Evolutionary conservation across 148 eudicot genomes (phyloP).

Genomic region (Cornus controversa): DNA sequence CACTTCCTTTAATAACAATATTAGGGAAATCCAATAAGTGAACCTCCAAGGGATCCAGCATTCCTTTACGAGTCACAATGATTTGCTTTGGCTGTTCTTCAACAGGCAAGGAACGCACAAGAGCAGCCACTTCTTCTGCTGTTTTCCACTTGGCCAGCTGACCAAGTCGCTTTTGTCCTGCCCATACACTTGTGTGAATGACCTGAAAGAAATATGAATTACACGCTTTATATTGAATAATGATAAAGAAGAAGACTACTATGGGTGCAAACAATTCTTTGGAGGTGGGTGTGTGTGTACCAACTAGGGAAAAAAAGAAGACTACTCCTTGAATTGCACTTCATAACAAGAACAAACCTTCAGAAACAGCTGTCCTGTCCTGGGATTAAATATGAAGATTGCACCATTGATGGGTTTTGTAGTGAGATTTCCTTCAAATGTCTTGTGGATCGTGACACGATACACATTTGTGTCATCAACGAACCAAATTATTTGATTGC

Average conservation of each 20-base stretch:
- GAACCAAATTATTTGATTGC: constrained; percentile 98
- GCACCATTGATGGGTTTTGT: constrained; percentile 99
- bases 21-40: constrained; percentile 97
- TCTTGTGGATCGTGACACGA: constrained; percentile 97
- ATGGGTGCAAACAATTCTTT: too few relatives aligned
- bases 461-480: constrained; percentile 99
- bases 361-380: constrained; percentile 93
- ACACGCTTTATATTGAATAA: not conserved
- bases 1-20: constrained; percentile 99
- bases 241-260: not conserved
- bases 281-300: too few relatives aligned
- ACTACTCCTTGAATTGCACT: not conserved
- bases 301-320: too few relatives aligned
- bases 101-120: constrained; percentile 94
- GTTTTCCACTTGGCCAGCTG: constrained; percentile 99
- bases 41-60: constrained; percentile 98
- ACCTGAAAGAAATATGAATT: constrained; percentile 52
- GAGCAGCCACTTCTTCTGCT: constrained; percentile 98
- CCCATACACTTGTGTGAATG: constrained; percentile 99
- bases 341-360: constrained; percentile 47
- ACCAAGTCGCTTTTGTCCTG: constrained; percentile 99
- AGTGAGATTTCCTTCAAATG: constrained; percentile 97
- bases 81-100: constrained; percentile 98
- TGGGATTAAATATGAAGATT: constrained; percentile 92
- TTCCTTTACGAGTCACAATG: constrained; percentile 98